phyloP scores from a whole-genome alignment of 345 rosid species.

The Erodium maritimum region DNA sequence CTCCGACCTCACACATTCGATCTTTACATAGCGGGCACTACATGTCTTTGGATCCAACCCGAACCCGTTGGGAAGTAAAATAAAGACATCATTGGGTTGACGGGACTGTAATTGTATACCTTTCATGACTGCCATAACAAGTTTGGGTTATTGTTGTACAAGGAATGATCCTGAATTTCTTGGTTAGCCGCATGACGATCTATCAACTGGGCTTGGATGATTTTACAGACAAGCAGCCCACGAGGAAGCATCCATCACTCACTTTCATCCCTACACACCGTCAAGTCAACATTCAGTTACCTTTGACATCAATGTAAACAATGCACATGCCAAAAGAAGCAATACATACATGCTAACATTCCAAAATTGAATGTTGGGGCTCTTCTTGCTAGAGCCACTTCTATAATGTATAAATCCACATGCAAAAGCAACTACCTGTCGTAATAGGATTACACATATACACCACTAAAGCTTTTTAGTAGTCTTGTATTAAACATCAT shows the following conservation, averaged over 20 bases:
- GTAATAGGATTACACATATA: not conserved
- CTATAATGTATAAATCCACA: constrained; percentile 73
- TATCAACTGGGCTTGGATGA: constrained; percentile 56
- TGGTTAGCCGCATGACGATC: constrained; percentile 80
- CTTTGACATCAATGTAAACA: not conserved
- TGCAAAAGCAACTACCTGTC: constrained; percentile 54
- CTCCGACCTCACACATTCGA: no score
- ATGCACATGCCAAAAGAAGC: not conserved
- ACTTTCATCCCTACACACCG: constrained; percentile 67
- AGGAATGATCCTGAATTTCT: constrained; percentile 78
- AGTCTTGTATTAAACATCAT: no score
- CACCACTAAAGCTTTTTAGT: no score
- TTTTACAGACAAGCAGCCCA: constrained; percentile 61
- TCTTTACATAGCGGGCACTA: no score
- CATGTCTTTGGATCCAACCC: no score
- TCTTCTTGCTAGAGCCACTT: constrained; percentile 46
- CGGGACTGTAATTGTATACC: not conserved
- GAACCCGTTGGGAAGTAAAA: no score
- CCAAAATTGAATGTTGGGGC: constrained; percentile 68
- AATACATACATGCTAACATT: constrained; percentile 90
- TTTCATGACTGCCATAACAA: constrained; percentile 69
- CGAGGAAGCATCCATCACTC: constrained; percentile 96
- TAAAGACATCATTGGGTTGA: no score
- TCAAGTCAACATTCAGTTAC: not conserved
- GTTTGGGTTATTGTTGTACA: constrained; percentile 66